These are phyloP conservation scores for Pontederia paniculata DNA, from an alignment of 176 grass and related monocot genomes.

Conservation along the genomic window DNA sequence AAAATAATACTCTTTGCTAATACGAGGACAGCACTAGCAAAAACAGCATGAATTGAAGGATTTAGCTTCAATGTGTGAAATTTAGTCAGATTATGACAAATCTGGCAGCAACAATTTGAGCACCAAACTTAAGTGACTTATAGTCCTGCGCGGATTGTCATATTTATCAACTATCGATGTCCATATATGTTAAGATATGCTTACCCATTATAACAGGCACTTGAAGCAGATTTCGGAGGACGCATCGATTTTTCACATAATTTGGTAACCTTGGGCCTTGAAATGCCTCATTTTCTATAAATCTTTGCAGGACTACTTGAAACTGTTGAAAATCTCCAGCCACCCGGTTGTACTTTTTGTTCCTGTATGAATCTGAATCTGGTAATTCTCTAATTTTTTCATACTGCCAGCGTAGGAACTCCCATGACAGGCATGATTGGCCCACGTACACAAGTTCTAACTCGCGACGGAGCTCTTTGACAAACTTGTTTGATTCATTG, in stretches of 20 bases:
- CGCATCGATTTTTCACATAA: conserved; percentile 80
- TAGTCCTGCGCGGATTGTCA: too few relatives aligned
- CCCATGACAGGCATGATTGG: conserved; percentile 92
- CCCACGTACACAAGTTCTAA: conserved; percentile 89
- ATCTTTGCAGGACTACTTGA: conserved; percentile 75
- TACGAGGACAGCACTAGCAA: too few relatives aligned
- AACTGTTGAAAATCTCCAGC: conserved; percentile 96
- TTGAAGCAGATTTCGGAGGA: conserved; percentile 73
- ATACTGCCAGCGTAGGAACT: conserved; percentile 92
- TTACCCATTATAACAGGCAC: conserved; percentile 83
- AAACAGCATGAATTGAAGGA: too few relatives aligned
- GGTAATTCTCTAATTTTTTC: conserved; percentile 67
- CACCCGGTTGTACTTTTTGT: conserved; percentile 68
- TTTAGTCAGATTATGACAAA: too few relatives aligned
- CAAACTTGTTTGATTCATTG: conserved; percentile 53
- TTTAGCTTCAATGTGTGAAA: too few relatives aligned
- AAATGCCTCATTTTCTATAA: conserved; percentile 78
- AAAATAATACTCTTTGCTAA: too few relatives aligned
- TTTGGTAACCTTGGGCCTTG: conserved; percentile 74
- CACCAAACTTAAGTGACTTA: too few relatives aligned
- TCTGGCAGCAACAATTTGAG: too few relatives aligned
- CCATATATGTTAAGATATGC: neutral
- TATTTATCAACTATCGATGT: too few relatives aligned
- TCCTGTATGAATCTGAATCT: conserved; percentile 57
- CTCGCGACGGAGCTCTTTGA: conserved; percentile 68